Base-by-base conservation (phyloP, 345 rosid species). In the Eutrema yunnanense region DNA sequence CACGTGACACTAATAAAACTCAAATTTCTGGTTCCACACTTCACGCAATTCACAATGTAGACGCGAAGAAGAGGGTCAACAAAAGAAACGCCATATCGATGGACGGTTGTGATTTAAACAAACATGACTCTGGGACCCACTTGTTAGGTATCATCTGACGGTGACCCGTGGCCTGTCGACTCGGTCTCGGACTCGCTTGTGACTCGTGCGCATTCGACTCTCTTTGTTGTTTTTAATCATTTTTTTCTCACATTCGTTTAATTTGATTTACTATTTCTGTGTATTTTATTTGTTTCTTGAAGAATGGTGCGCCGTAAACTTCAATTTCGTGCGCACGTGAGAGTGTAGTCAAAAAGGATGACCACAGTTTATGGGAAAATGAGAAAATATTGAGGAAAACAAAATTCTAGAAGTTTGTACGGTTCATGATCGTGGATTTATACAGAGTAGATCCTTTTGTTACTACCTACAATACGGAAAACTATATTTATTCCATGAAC, bases 271-370 rank as follows among this genome's bases (percentile, higher is more conserved):
- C 16, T 8, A 42, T 32, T 49, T 48, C 3, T 56, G 9, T 22
- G 12, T 43, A 58, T 30, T 56, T 19, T 44, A 32, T 69, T n/a
- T 14, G 51, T 53, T 68, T 67, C 26, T 43, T 55, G 68, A 47
- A 41, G 38, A 76, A 26, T 50, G 46, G 66, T 40, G 72, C 76
- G 67, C 61, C 79, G 72, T 76, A 76, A 63, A 54, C 32, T 70
- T 62, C 47, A 65, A 6, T 63, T 49, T 63, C 26, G 7, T 63
- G 71, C 10, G 75, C 80, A 70, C 75, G 75, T 76, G 75, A 64
- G 43, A 33, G 44, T 71, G 80, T 76, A 71, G 80, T 71, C 67
- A 19, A 71, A 65, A 76, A 64, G 49, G 55, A 7, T 34, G 72
- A 71, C 76, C 62, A 52, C 1, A 2, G 12, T 10, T 29, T 58